A percentile compares a stretch with the other conserved stretches of the same genome.
phyloP scores from a whole-genome alignment of 768 basidiomycete genomes.

The Inosperma sp. region DNA sequence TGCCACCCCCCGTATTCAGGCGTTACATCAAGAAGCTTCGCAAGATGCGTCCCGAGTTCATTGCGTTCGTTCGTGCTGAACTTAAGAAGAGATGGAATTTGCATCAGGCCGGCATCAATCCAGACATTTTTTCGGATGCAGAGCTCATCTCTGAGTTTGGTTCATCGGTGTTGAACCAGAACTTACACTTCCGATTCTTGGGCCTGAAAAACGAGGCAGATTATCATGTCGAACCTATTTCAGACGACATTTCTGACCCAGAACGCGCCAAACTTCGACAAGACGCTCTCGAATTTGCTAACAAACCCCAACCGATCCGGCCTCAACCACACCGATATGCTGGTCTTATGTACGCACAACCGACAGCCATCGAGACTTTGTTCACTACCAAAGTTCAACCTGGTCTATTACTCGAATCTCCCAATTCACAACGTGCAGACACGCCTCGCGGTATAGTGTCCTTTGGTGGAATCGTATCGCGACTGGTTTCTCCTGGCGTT shows the following conservation, averaged over 20 bases:
- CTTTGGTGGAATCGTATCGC: conserved; percentile 42
- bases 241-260: conserved; percentile 5
- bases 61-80: conserved; percentile 35
- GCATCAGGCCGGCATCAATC: conserved; percentile 13
- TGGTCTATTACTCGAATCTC: conserved; percentile 46
- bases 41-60: conserved; percentile 51
- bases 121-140: conserved; percentile 10
- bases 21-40: conserved; percentile 59
- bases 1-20: conserved; percentile 55
- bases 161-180: conserved; percentile 9
- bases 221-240: conserved; percentile 10
- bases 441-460: conserved; percentile 32
- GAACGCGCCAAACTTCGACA: conserved; percentile 9
- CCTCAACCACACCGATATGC: conserved; percentile 61
- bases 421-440: background rate
- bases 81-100: conserved; percentile 15
- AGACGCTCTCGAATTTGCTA: conserved; percentile 11
- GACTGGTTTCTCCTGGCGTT: conserved; percentile 9
- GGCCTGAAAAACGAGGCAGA: conserved; percentile 18
- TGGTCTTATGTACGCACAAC: conserved; percentile 56
- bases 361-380: conserved; percentile 49
- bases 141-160: conserved; percentile 15
- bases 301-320: conserved; percentile 40
- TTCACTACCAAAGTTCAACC: conserved; percentile 50
- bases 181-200: conserved; percentile 21